Base-by-base conservation (phyloP, 352 stramenopile species). In the Phytopythium chamaehyphon region DNA sequence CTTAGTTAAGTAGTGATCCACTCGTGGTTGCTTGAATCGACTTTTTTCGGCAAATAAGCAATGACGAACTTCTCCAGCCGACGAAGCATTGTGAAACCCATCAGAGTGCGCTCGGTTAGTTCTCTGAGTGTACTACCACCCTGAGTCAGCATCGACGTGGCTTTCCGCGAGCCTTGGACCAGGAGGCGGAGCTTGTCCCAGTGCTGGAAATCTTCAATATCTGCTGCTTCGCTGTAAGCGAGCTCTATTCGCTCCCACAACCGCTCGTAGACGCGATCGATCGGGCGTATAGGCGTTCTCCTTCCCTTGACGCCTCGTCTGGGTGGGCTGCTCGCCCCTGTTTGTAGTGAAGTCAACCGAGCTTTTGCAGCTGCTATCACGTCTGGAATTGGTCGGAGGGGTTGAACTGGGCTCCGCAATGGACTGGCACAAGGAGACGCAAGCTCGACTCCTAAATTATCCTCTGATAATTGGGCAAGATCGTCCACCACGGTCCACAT, bases 1-100 rank as follows among this genome's bases (percentile, higher is more conserved):
- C n/a, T n/a, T 33, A 33, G 5, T 33, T 33, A 33, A 10, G 28
- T 33, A 9, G 28, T 10, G 28, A 33, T 33, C 28, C 5, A 33
- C 28, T 33, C 9, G 28, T 33, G 28, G 28, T 5, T 33, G 28
- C 9, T 33, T 33, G 28, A 33, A 9, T 9, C 28, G 28, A 33
- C 28, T 33, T 33, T 9, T 33, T 33, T 33, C 5, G 5, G 24
- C 5, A 39, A 24, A 14, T 50, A n/a, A 5, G 44, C 26, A 18
- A 26, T 39, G 44, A 36, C 10, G 16, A 40, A 39, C 44, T 50
- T 50, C n/a, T 50, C 44, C 4, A 50, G n/a, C 14, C 16, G 44
- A n/a, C 44, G 44, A 18, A 39, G 26, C 26, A 50, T 24, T 16
- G 22, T 31, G 3, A 39, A 50, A 14, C 44, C 44, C 10, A n/a